Percentiles rank a stretch among this genome's conserved stretches.
Conservation (phyloP, 2,329 filamentous ascomycete species). For the Colletotrichum siamense region DNA sequence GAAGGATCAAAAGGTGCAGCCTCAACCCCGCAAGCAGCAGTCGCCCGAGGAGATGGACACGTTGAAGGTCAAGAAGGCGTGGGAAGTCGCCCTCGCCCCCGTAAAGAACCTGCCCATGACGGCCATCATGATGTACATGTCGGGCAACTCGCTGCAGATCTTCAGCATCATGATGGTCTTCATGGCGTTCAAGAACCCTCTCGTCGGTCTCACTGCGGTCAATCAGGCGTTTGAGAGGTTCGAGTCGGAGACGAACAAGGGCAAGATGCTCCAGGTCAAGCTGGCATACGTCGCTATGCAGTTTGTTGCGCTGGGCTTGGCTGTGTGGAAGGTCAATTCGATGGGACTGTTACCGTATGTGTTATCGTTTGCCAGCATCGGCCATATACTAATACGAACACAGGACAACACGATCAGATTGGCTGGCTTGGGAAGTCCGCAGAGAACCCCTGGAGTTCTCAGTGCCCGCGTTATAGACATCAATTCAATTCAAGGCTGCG, state of each 20-base stretch:
- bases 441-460: constrained; percentile 72
- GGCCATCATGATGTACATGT: constrained; percentile 99
- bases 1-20: constrained; percentile 53
- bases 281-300: constrained; percentile 88
- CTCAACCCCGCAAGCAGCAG: constrained; percentile 67
- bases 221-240: constrained; percentile 91
- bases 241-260: constrained; percentile 79
- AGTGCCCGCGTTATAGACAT: constrained; percentile 61
- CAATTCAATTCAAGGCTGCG: not conserved
- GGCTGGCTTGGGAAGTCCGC: constrained; percentile 92
- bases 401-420: constrained; percentile 94
- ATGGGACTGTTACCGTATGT: constrained; percentile 94
- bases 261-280: constrained; percentile 82
- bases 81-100: constrained; percentile 93
- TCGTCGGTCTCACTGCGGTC: constrained; percentile 82
- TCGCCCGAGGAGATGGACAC: constrained; percentile 89
- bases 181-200: constrained; percentile 97
- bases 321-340: constrained; percentile 94
- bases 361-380: not conserved
- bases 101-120: constrained; percentile 98
- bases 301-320: constrained; percentile 79
- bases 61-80: constrained; percentile 97
- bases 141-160: constrained; percentile 95
- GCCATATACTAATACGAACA: not conserved
- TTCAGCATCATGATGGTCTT: constrained; percentile 99